Conservation (phyloP, 257 asterid species). For the Nicotiana tabacum region DNA sequence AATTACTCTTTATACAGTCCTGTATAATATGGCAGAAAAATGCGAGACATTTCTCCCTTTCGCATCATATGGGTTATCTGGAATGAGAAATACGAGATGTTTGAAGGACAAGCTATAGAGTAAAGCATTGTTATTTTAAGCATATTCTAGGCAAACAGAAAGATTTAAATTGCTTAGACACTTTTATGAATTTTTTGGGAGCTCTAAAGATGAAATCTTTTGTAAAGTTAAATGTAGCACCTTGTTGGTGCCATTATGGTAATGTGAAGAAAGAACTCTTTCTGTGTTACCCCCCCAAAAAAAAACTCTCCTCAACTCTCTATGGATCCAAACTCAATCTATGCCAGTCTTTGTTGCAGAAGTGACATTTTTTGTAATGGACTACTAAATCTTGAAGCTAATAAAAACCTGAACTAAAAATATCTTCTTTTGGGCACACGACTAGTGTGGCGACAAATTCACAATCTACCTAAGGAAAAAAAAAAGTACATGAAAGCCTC, state of each 20-base stretch:
- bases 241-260: neutral
- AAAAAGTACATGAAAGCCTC: neutral
- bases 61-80: neutral
- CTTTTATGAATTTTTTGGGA: neutral
- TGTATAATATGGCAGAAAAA: neutral
- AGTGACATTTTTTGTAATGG: neutral
- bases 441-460: neutral
- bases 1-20: conserved; percentile 6
- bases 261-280: neutral
- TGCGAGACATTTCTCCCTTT: neutral
- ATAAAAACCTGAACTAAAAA: neutral
- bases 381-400: neutral
- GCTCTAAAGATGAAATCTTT: neutral
- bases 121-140: neutral
- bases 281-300: neutral
- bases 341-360: neutral
- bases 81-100: neutral
- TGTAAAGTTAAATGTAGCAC: neutral
- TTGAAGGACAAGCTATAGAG: neutral
- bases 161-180: neutral
- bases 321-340: neutral
- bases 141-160: neutral
- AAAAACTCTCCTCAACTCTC: neutral
- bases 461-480: neutral
- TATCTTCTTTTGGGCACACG: neutral